Percentiles rank a stretch among this genome's conserved stretches.
Conservation (phyloP, 148 eudicot genomes). For the Vaccinium corymbosum region DNA sequence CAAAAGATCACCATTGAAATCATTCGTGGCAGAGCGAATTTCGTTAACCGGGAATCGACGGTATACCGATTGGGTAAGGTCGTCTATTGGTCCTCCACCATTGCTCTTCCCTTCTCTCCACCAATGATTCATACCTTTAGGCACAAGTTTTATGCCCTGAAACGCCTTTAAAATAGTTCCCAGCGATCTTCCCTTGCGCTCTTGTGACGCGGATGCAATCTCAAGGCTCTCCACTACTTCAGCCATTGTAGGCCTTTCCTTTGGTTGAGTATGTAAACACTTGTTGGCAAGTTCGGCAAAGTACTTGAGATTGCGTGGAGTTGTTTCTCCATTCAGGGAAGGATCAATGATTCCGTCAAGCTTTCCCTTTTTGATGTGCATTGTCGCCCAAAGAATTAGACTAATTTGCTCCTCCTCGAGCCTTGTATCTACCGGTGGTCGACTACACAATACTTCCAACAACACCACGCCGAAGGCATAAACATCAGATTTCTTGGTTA, state of each 20-base stretch:
- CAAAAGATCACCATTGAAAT: background rate
- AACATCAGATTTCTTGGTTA: background rate
- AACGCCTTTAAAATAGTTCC: background rate
- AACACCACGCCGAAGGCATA: background rate
- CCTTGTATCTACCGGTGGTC: background rate
- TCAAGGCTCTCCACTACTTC: background rate
- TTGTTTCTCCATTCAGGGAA: background rate
- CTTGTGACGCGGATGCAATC: background rate
- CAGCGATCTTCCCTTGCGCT: background rate
- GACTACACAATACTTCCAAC: slow-evolving; percentile 8
- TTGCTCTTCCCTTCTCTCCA: background rate
- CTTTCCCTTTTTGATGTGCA: background rate
- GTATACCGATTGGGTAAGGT: background rate
- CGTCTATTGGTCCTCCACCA: no score
- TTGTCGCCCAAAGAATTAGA: background rate
- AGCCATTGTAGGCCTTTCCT: slow-evolving; percentile 3
- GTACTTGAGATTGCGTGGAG: background rate
- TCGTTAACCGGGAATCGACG: background rate
- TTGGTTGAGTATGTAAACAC: background rate
- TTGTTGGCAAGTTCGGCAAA: background rate
- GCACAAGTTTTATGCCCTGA: background rate
- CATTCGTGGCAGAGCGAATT: background rate
- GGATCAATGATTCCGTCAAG: background rate
- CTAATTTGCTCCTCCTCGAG: background rate
- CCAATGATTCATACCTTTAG: background rate